These are phyloP conservation scores for Achaetomiella virescens DNA, from an alignment of 495 filamentous ascomycete species.

Conservation along the genomic window DNA sequence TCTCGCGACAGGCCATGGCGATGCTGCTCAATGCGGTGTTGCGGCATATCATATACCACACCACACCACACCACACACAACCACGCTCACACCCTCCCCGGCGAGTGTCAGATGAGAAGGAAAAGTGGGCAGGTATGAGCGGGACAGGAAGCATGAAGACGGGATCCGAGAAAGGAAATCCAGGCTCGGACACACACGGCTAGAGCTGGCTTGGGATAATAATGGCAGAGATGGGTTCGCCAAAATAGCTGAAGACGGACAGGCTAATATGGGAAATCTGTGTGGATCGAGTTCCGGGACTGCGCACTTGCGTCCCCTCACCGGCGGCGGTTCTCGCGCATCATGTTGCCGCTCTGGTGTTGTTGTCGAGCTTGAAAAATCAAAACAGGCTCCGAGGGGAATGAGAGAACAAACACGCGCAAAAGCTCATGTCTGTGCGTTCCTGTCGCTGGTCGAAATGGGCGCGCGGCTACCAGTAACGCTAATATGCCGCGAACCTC, in stretches of 20 bases:
- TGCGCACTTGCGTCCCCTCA: neutral
- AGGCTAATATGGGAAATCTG: conserved; percentile 22
- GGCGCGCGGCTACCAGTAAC: conserved; percentile 8
- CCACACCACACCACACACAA: neutral
- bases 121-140: conserved; percentile 6
- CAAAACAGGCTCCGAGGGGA: neutral
- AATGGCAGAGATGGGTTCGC: conserved; percentile 22
- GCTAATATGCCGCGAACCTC: conserved; percentile 25
- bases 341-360: too few species aligned
- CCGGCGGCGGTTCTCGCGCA: too few species aligned
- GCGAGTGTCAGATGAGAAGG: neutral
- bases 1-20: conserved; percentile 8
- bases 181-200: conserved; percentile 19
- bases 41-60: neutral
- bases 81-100: neutral
- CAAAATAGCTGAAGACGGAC: conserved; percentile 28
- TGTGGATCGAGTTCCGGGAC: neutral
- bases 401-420: neutral
- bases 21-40: conserved; percentile 21
- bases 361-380: neutral
- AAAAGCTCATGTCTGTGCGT: conserved; percentile 10
- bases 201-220: conserved; percentile 24
- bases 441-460: conserved; percentile 6
- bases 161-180: conserved; percentile 4
- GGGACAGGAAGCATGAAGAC: neutral